These are phyloP conservation scores for Zalaria obscura DNA, from an alignment of 2,329 filamentous ascomycete species.

Conservation along the genomic window DNA sequence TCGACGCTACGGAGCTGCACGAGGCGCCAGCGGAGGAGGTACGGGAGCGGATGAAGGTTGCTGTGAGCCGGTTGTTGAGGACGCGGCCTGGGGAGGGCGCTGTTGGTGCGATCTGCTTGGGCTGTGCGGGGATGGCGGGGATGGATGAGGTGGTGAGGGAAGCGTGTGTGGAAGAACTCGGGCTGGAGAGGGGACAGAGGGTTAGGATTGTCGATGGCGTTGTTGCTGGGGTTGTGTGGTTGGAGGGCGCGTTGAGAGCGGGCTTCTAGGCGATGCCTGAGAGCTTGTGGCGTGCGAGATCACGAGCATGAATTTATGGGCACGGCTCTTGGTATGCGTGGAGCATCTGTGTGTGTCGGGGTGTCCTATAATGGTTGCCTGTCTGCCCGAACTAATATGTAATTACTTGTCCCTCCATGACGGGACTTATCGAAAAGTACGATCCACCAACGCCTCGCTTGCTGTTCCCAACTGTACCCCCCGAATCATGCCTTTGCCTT, in stretches of 20 bases:
- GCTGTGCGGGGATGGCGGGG: slow-evolving; percentile 84
- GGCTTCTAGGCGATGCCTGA: slow-evolving; percentile 13
- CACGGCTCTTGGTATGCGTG: too few relatives aligned
- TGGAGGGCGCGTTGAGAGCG: slow-evolving; percentile 37
- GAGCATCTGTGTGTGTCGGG: too few relatives aligned
- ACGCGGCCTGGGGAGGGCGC: slow-evolving; percentile 23
- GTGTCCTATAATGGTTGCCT: too few relatives aligned
- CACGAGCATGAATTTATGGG: too few relatives aligned
- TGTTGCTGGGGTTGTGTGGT: slow-evolving; percentile 49
- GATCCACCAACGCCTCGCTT: too few relatives aligned
- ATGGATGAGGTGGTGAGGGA: slow-evolving; percentile 62
- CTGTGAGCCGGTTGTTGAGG: slow-evolving; percentile 50
- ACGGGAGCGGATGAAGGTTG: slow-evolving; percentile 48
- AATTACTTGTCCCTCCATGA: too few relatives aligned
- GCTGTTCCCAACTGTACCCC: too few relatives aligned
- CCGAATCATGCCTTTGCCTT: too few relatives aligned
- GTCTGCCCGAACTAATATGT: too few relatives aligned
- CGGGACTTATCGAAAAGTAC: too few relatives aligned
- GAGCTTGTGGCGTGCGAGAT: background rate
- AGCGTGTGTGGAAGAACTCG: slow-evolving; percentile 51
- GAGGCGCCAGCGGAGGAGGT: slow-evolving; percentile 51
- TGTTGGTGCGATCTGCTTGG: slow-evolving; percentile 62
- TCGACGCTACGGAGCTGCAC: slow-evolving; percentile 71
- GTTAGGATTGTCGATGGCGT: slow-evolving; percentile 71
- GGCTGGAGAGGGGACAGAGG: slow-evolving; percentile 40